Evolutionary conservation across 768 basidiomycete species (phyloP).

Genomic region (Boletus vinaceobasis): DNA sequence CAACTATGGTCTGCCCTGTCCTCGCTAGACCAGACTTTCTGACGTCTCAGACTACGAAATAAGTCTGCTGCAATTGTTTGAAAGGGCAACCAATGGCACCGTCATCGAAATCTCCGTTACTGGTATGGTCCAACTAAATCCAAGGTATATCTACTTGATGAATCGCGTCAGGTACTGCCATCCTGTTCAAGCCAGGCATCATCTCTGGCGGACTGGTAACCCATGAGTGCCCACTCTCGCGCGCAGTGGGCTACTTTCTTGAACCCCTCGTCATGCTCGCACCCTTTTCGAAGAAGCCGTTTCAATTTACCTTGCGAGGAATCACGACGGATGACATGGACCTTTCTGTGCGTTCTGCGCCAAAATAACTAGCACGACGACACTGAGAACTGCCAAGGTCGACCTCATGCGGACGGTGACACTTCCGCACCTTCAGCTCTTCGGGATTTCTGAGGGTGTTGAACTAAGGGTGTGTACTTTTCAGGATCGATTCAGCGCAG

Average conservation of each 20-base stretch:
- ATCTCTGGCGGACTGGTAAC: slow-evolving; percentile 76
- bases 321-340: slow-evolving; percentile 93
- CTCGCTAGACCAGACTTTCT: not conserved
- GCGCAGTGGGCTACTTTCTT: slow-evolving; percentile 91
- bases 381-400: slow-evolving; percentile 45
- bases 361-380: slow-evolving; percentile 10
- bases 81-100: slow-evolving; percentile 91
- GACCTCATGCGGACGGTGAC: slow-evolving; percentile 89
- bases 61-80: slow-evolving; percentile 80
- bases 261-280: slow-evolving; percentile 89
- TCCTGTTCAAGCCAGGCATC: slow-evolving; percentile 90
- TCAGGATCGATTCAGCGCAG: not conserved
- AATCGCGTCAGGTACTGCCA: slow-evolving; percentile 68
- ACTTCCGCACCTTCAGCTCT: slow-evolving; percentile 84
- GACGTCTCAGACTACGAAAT: slow-evolving; percentile 78
- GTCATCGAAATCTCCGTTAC: slow-evolving; percentile 95
- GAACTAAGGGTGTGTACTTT: slow-evolving; percentile 68
- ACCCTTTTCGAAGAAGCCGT: slow-evolving; percentile 85
- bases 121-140: slow-evolving; percentile 45
- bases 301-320: slow-evolving; percentile 79
- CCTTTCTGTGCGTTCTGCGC: slow-evolving; percentile 62
- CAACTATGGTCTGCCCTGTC: not conserved
- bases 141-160: not conserved
- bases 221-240: slow-evolving; percentile 86
- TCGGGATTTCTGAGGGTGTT: slow-evolving; percentile 86